Percentiles rank a stretch among this genome's conserved stretches.
Conservation (phyloP, 192 early-diverging fungal genomes). For the Backusella morwellensis region DNA sequence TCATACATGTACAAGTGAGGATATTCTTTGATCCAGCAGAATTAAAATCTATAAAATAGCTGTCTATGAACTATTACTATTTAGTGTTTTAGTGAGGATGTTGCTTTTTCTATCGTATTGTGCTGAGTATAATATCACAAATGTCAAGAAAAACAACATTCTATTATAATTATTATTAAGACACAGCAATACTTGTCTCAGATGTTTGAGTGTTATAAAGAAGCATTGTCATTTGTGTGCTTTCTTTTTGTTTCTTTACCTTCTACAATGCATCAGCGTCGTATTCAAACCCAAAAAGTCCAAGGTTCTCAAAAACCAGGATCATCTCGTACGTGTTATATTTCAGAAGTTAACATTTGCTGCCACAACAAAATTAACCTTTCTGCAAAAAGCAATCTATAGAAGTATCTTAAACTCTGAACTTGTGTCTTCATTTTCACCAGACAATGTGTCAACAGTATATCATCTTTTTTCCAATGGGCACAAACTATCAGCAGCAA, state of each 20-base stretch:
- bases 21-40: too few species aligned
- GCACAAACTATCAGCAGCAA: conserved; percentile 34
- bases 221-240: not conserved
- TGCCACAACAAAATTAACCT: not conserved
- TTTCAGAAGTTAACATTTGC: not conserved
- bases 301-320: not conserved
- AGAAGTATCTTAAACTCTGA: not conserved
- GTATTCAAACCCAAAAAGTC: not conserved
- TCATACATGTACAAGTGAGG: not conserved
- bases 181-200: not conserved
- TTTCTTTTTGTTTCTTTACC: not conserved
- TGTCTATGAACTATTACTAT: too few species aligned
- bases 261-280: not conserved
- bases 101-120: too few species aligned
- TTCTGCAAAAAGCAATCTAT: not conserved
- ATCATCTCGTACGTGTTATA: not conserved
- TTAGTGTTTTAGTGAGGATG: too few species aligned
- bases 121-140: too few species aligned
- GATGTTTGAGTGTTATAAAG: not conserved
- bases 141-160: too few species aligned
- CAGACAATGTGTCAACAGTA: not conserved
- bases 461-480: not conserved
- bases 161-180: not conserved
- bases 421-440: not conserved
- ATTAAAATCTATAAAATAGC: too few species aligned